phyloP scores from a whole-genome alignment of 352 stramenopile genomes.

The Phytophthora ohioensis region DNA sequence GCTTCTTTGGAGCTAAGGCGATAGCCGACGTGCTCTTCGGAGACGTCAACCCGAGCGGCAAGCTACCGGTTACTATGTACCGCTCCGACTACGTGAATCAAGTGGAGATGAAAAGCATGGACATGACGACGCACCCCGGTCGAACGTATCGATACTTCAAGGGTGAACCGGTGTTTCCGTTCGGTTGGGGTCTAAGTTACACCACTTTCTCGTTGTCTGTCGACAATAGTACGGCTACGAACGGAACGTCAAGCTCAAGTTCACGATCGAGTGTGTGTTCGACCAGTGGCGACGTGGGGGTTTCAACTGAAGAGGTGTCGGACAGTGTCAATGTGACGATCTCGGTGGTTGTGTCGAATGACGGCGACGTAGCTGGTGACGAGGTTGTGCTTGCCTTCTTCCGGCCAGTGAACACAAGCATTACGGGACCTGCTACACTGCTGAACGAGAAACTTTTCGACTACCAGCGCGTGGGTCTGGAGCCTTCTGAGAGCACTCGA shows the following conservation, averaged over 20 bases:
- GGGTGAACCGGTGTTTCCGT: constrained; percentile 84
- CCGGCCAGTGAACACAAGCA: constrained; percentile 55
- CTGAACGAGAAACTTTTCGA: constrained; percentile 77
- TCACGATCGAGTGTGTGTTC: background rate
- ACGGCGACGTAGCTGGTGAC: constrained; percentile 53
- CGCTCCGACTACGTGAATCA: constrained; percentile 69
- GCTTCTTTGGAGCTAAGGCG: constrained; percentile 76
- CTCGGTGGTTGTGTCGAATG: constrained; percentile 56
- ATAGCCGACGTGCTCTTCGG: constrained; percentile 87
- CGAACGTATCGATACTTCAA: constrained; percentile 92
- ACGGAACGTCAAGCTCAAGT: background rate
- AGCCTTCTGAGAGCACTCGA: constrained; percentile 27
- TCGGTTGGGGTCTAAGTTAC: constrained; percentile 91
- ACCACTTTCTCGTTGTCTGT: constrained; percentile 67
- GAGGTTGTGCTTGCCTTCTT: constrained; percentile 80
- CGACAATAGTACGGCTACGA: constrained; percentile 4
- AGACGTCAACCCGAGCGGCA: constrained; percentile 76
- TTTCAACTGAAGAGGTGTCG: constrained; percentile 31
- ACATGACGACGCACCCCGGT: constrained; percentile 85
- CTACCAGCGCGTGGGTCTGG: constrained; percentile 57
- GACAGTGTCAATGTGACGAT: constrained; percentile 44
- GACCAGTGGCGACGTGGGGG: background rate
- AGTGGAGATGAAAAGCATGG: constrained; percentile 86
- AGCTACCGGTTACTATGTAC: constrained; percentile 88
- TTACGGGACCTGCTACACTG: constrained; percentile 55